Conservation (phyloP, 139 green algal genomes). For the Chlamydomonas eustigma region DNA sequence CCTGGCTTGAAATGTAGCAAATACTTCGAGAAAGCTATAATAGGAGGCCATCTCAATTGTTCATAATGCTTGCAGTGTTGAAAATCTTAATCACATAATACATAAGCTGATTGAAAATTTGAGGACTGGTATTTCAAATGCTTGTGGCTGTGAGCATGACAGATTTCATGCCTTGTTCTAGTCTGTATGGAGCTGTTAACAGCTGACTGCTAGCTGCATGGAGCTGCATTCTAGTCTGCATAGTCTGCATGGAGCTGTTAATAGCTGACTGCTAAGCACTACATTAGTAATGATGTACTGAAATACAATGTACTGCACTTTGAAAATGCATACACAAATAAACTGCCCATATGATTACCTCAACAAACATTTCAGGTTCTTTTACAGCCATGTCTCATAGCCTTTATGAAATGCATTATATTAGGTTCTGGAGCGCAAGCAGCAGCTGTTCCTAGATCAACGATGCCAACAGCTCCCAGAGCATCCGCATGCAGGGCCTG, state of each 20-base stretch:
- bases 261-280: no score
- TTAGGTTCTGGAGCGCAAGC: slow-evolving; percentile 42
- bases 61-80: neutral
- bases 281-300: neutral
- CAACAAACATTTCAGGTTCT: no score
- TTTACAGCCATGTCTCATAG: no score
- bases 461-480: slow-evolving; percentile 3
- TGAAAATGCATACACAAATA: neutral
- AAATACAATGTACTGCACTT: neutral
- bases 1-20: neutral
- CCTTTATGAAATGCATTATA: neutral
- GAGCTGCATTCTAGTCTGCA: no score
- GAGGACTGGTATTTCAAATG: no score
- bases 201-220: no score
- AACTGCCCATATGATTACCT: no score
- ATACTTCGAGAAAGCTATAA: neutral
- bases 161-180: no score
- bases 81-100: neutral
- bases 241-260: no score
- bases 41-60: neutral
- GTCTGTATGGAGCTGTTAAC: no score
- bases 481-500: neutral
- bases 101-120: neutral
- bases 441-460: slow-evolving; percentile 14
- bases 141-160: no score